Percentiles rank a stretch among this genome's conserved stretches.
Evolutionary conservation across 208 protist species (phyloP).

Genomic region (Leishmania gerbilli): DNA sequence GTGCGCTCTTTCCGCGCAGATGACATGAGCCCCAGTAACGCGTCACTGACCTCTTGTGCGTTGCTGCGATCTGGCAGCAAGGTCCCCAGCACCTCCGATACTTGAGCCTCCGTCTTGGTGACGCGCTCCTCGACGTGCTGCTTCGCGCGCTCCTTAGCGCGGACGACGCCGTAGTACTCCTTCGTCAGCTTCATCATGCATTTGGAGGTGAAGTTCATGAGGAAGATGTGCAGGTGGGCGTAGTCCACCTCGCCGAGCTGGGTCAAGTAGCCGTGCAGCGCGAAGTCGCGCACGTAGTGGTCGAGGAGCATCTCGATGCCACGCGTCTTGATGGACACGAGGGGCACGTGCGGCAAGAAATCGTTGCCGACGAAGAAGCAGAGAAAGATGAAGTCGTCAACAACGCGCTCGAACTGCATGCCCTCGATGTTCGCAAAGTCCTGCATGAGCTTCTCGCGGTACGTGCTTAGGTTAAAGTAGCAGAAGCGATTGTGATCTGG

Average conservation of each 20-base stretch:
- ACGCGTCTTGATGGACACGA: conserved; percentile 97
- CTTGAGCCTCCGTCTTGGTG: conserved; percentile 38
- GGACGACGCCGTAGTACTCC: conserved; percentile 65
- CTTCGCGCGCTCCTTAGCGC: conserved; percentile 74
- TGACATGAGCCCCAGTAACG: conserved; percentile 46
- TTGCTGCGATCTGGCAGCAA: conserved; percentile 39
- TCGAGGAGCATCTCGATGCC: conserved; percentile 95
- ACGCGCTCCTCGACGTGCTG: conserved; percentile 77
- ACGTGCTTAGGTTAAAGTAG: conserved; percentile 86
- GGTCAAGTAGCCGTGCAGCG: conserved; percentile 81
- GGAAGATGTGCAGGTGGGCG: conserved; percentile 55
- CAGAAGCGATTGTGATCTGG: conserved; percentile 80
- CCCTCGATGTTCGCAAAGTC: conserved; percentile 81
- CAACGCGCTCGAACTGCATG: conserved; percentile 96
- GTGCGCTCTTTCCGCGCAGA: conserved; percentile 61
- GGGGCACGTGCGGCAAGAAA: conserved; percentile 98
- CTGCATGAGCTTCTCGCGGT: conserved; percentile 65
- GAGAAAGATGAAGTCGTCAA: conserved; percentile 99
- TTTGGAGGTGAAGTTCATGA: conserved; percentile 57
- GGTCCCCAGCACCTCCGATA: conserved; percentile 30
- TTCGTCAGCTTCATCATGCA: conserved; percentile 55
- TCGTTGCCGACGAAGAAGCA: conserved; percentile 99
- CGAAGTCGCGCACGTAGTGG: conserved; percentile 83
- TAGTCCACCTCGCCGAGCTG: conserved; percentile 86
- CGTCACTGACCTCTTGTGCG: conserved; percentile 64